Base-by-base conservation (phyloP, 2,329 filamentous ascomycete species). In the Phyllosticta citrichinensis region DNA sequence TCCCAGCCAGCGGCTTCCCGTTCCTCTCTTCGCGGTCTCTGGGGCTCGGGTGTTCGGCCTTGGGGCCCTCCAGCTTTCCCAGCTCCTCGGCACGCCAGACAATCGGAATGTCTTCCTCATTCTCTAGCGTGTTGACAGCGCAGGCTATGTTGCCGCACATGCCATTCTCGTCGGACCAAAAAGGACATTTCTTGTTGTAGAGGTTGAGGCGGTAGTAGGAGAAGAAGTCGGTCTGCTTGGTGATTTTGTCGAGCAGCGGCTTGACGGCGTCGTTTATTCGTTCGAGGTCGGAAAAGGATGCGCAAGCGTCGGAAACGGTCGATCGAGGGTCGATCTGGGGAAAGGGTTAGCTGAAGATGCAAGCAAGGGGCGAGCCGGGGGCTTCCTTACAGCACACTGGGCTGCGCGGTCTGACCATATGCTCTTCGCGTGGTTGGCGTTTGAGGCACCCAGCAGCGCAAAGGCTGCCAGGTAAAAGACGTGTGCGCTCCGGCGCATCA, bases 101-200 rank as follows among this genome's bases (percentile, higher is more conserved):
- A 65, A 83, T 79, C 9, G 94, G 94, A 60, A 99, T 91, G 65
- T 97, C 93, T 64, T 95, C 88, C 75, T 99, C 93, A 65, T 95
- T 92, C 60, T 97, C 93, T 63, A 97, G 81, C 0, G 93, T 97
- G 71, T 94, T 91, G 19, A 99, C 94, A 11, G 93, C 89, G 73
- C 94, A 99, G 20, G 92, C 94, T 67, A 96, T 91, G 76, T 99
- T 99, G 65, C 92, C 94, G 75, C 94, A 99, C 82, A 97, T 89
- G 73, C 90, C 90, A 74, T 88, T 88, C 64, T 91, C 87, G 73
- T 99, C 94, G 70, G 87, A 84, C 93, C 94, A 99, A 73, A 97
- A 99, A 0, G 94, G 94, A 70, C 94, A 99, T 76, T 84, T 85
- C 75, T 94, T 96, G 75, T 95, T 88, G 76, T 91, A 99, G 20